Conservation (phyloP, 2,329 filamentous ascomycete species). For the Seiridium unicorne region DNA sequence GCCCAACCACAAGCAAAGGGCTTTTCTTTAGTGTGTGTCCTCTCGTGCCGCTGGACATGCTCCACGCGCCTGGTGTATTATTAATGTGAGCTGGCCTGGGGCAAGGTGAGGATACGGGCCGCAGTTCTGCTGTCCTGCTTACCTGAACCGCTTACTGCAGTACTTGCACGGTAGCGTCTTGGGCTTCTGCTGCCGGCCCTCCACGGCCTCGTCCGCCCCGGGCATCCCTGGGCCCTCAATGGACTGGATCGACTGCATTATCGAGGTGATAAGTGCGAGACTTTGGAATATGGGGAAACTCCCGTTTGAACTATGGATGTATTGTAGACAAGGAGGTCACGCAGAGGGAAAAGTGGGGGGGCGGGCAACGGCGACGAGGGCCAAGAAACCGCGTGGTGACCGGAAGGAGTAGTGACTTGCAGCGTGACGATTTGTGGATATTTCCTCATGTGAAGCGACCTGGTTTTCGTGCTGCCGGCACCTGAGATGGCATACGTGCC, state of each 20-base stretch:
- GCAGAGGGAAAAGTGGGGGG: constrained; percentile 1
- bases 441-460: constrained; percentile 26
- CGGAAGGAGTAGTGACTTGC: constrained; percentile 32
- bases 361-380: constrained; percentile 11
- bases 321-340: constrained; percentile 5
- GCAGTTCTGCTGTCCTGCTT: constrained; percentile 26
- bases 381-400: constrained; percentile 27
- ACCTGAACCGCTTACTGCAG: constrained; percentile 63
- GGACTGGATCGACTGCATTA: constrained; percentile 53
- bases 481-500: constrained; percentile 9
- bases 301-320: constrained; percentile 8
- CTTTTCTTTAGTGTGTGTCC: constrained; percentile 65
- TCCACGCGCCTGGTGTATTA: constrained; percentile 54
- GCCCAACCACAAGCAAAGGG: constrained; percentile 60
- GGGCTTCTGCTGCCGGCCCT: constrained; percentile 56
- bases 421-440: constrained; percentile 31
- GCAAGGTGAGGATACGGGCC: constrained; percentile 14
- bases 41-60: constrained; percentile 63
- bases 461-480: constrained; percentile 20
- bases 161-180: constrained; percentile 63
- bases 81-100: constrained; percentile 38
- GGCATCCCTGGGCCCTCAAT: constrained; percentile 44
- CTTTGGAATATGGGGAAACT: constrained; percentile 1
- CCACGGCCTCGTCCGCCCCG: constrained; percentile 44
- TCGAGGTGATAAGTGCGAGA: constrained; percentile 11